phyloP scores from a whole-genome alignment of 306 rosid genomes.

The Prunus padus region DNA sequence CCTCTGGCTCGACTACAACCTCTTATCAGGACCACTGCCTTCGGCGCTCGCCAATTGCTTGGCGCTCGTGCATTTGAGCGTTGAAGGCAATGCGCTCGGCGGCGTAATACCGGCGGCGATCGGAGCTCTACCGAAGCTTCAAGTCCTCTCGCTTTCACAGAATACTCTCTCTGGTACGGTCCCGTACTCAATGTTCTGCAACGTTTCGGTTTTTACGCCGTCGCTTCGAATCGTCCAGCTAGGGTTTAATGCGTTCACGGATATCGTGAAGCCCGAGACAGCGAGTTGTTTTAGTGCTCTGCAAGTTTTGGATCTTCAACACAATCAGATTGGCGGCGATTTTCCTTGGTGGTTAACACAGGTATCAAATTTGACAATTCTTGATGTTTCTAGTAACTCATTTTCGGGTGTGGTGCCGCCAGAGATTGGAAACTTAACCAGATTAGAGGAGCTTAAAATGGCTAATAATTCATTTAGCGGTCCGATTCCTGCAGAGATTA shows the following conservation, averaged over 20 bases:
- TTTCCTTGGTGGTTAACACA: constrained; percentile 78
- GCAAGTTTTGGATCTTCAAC: constrained; percentile 68
- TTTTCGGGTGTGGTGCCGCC: constrained; percentile 65
- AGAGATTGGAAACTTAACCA: constrained; percentile 44
- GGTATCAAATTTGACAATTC: constrained; percentile 43
- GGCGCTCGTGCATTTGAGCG: constrained; percentile 78
- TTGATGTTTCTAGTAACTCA: constrained; percentile 69
- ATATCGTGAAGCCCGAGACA: constrained; percentile 46
- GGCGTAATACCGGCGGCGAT: constrained; percentile 89
- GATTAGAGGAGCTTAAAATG: constrained; percentile 60
- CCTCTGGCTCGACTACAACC: constrained; percentile 85
- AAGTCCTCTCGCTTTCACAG: constrained; percentile 71
- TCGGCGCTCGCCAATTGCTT: constrained; percentile 85
- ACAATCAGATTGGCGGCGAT: constrained; percentile 54
- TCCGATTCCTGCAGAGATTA: constrained; percentile 60
- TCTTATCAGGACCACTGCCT: constrained; percentile 71
- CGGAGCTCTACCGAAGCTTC: constrained; percentile 70
- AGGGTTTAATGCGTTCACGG: constrained; percentile 80
- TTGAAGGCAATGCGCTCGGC: constrained; percentile 64
- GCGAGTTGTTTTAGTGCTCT: constrained; percentile 61
- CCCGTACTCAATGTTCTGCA: constrained; percentile 77
- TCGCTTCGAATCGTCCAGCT: constrained; percentile 78
- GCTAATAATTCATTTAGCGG: constrained; percentile 72
- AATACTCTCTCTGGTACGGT: constrained; percentile 73
- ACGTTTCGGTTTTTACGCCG: constrained; percentile 54